Evolutionary conservation across 257 asterid genomes (phyloP), one percentile per base, ranked within the genome.

Genomic region (Solanum ahanhuiri): DNA sequence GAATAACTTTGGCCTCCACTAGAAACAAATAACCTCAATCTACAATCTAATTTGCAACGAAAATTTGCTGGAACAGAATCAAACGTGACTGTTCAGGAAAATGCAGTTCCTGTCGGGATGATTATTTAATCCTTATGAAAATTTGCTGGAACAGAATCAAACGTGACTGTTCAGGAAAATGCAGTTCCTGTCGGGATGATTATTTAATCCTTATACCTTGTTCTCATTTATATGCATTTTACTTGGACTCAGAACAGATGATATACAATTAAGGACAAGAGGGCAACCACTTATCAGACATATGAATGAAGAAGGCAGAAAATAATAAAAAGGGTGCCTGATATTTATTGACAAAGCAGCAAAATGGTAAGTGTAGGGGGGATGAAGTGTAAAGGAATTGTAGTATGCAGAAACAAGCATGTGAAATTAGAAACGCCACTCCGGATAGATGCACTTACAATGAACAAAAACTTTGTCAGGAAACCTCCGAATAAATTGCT

Each of bases 381-480:
- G 66, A 4, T 28, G 25, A 15, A 43, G 41, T 34, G 67, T 28
- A 48, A 23, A 79, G 66, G 84, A 79, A 17, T 30, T 25, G 64
- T 15, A 45, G 10, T 15, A 28, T 25, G n/a, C 17, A 17, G 84
- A 79, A 79, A 28, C 67, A 17, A 79, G 41, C 83, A 28, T 28
- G 17, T 28, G 41, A 45, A 45, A 79, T 9, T 45, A 79, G 66
- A 43, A 79, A 79, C 0, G 9, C 17, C 67, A 79, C 7, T 48
- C 67, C 1, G 2, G 60, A 28, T 28, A 81, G 28, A 71, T 71
- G 87, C 63, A 88, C 99, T 94, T 91, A 97, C 99, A 92, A 90
- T 95, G 99, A 89, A 95, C 99, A 76, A 86, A 94, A 60, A 95
- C 95, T 92, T 92, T 96, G 88, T 94, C 98, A 20, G 98, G 94